Percentiles rank a stretch among this genome's conserved stretches.
phyloP scores from a whole-genome alignment of 1,139 yeast genomes.

The Suhomyces guaymorum region DNA sequence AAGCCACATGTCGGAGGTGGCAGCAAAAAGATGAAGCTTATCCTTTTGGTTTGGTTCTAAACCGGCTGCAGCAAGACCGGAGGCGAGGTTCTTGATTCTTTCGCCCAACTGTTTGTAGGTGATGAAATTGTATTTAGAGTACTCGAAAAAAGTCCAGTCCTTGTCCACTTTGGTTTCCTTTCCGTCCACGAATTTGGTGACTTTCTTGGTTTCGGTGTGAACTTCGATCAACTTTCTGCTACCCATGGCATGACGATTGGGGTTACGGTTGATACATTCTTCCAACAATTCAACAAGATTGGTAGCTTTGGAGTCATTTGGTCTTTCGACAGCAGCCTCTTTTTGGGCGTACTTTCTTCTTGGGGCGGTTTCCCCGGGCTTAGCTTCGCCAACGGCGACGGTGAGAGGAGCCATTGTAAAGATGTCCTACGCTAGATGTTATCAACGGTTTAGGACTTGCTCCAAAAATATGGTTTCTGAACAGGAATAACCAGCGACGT shows the following conservation, averaged over 20 bases:
- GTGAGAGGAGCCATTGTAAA: slow-evolving; percentile 37
- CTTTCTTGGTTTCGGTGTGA: slow-evolving; percentile 72
- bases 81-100: slow-evolving; percentile 58
- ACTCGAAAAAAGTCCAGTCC: slow-evolving; percentile 84
- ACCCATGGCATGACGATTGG: slow-evolving; percentile 63
- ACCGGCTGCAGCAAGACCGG: slow-evolving; percentile 79
- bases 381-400: slow-evolving; percentile 80
- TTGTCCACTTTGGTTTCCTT: slow-evolving; percentile 70
- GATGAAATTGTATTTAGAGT: slow-evolving; percentile 67
- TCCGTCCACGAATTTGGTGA: slow-evolving; percentile 79
- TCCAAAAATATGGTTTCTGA: too few species aligned
- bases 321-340: slow-evolving; percentile 57
- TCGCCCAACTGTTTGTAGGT: slow-evolving; percentile 59
- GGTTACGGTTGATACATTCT: slow-evolving; percentile 63
- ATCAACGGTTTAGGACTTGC: too few species aligned
- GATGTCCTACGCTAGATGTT: slow-evolving; percentile 1
- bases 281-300: slow-evolving; percentile 71
- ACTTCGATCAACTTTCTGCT: slow-evolving; percentile 75
- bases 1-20: slow-evolving; percentile 89
- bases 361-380: slow-evolving; percentile 88
- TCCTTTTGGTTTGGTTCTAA: slow-evolving; percentile 60
- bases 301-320: slow-evolving; percentile 56
- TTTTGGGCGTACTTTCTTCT: slow-evolving; percentile 70
- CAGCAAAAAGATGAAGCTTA: slow-evolving; percentile 79
- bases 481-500: slow-evolving; percentile 3